A percentile compares a stretch with the other conserved stretches of the same genome.
These are phyloP conservation scores for Nemophila menziesii DNA, from an alignment of 257 asterid species.

Conservation along the genomic window DNA sequence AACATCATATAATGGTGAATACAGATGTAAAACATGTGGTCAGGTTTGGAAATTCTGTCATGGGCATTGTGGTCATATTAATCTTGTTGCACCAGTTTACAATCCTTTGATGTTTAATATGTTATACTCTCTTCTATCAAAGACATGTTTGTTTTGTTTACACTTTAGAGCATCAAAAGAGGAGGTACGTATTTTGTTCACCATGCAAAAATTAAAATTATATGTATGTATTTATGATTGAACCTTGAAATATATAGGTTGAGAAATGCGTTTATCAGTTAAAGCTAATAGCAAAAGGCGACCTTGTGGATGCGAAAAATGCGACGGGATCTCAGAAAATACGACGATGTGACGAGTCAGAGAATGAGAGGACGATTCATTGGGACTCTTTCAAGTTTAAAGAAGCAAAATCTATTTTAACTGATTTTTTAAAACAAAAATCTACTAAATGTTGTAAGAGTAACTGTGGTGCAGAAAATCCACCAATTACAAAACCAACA, in stretches of 20 bases:
- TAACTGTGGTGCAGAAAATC: constrained; percentile 37
- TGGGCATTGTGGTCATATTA: constrained; percentile 92
- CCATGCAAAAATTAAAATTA: too few relatives aligned
- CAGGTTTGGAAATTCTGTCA: constrained; percentile 35
- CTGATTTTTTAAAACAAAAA: constrained; percentile 45
- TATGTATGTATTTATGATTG: too few relatives aligned
- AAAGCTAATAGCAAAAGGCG: constrained; percentile 51
- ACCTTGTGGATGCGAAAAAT: constrained; percentile 55
- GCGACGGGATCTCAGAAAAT: constrained; percentile 15
- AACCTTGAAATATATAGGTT: too few relatives aligned
- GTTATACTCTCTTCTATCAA: constrained; percentile 45
- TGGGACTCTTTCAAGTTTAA: constrained; percentile 72
- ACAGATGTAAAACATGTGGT: constrained; percentile 85
- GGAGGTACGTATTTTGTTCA: constrained; percentile 41
- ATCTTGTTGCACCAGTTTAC: constrained; percentile 61
- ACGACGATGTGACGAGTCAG: constrained; percentile 20
- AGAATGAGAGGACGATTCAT: constrained; percentile 17
- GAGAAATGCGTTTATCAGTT: constrained; percentile 43
- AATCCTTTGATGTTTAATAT: constrained; percentile 59
- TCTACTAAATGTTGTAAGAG: constrained; percentile 21
- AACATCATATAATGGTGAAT: constrained; percentile 11
- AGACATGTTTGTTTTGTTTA: constrained; percentile 50
- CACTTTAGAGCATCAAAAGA: constrained; percentile 36
- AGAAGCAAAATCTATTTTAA: constrained; percentile 56
- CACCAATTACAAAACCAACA: constrained; percentile 59